Conservation (phyloP, 1,284 basidiomycete genomes). For the Pseudozyma pruni region DNA sequence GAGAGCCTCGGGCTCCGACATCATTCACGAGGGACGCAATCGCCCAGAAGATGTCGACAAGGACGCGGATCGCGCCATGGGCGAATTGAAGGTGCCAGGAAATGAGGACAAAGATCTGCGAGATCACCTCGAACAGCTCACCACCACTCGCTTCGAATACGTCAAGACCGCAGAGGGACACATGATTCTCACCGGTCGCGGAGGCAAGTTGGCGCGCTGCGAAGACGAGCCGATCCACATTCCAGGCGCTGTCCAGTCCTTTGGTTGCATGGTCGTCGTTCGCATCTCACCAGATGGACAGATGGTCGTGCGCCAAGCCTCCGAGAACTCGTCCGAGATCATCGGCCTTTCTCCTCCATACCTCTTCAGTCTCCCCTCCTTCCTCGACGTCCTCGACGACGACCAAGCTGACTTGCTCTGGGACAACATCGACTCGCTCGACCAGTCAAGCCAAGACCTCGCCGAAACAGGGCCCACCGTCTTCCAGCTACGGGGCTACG, state of each 20-base stretch:
- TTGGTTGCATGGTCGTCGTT: constrained; percentile 82
- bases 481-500: constrained; percentile 78
- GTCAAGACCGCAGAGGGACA: constrained; percentile 78
- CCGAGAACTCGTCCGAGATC: constrained; percentile 78
- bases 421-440: constrained; percentile 80
- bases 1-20: constrained; percentile 1
- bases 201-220: constrained; percentile 77
- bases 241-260: constrained; percentile 85
- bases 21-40: constrained; percentile 30
- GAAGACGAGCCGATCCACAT: constrained; percentile 90
- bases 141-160: constrained; percentile 74
- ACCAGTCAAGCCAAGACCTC: constrained; percentile 72
- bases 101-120: constrained; percentile 25
- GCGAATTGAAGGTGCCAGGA: constrained; percentile 29
- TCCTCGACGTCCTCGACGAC: constrained; percentile 78
- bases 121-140: constrained; percentile 45
- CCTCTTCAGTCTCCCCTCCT: constrained; percentile 81
- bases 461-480: constrained; percentile 69
- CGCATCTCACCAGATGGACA: constrained; percentile 76
- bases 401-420: constrained; percentile 79
- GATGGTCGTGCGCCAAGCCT: constrained; percentile 80
- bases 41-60: constrained; percentile 36
- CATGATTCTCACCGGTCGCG: constrained; percentile 76
- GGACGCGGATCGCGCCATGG: constrained; percentile 31
- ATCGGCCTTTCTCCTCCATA: constrained; percentile 81